phyloP scores from a whole-genome alignment of 2,329 filamentous ascomycete genomes.

The Aspergillus sp. region DNA sequence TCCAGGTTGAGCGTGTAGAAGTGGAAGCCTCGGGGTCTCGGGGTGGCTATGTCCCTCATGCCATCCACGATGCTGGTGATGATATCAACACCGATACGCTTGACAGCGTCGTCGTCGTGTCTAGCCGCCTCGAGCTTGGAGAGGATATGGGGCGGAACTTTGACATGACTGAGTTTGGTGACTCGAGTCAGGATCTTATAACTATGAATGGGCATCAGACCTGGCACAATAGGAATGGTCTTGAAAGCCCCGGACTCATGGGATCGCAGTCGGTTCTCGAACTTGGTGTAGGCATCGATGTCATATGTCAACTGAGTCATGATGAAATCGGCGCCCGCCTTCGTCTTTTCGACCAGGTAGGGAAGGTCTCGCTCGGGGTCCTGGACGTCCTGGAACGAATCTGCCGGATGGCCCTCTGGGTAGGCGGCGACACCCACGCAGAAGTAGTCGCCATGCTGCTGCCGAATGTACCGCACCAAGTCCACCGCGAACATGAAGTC shows the following conservation, averaged over 20 bases:
- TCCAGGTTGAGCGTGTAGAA: slow-evolving; percentile 97
- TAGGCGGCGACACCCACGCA: slow-evolving; percentile 94
- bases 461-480: slow-evolving; percentile 83
- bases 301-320: slow-evolving; percentile 99
- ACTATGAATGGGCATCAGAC: slow-evolving; percentile 95
- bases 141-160: slow-evolving; percentile 70
- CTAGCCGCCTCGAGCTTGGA: slow-evolving; percentile 55
- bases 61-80: slow-evolving; percentile 79
- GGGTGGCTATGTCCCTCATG: slow-evolving; percentile 64
- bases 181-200: slow-evolving; percentile 94
- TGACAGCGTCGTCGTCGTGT: slow-evolving; percentile 49
- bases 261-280: slow-evolving; percentile 72
- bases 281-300: slow-evolving; percentile 74
- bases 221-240: slow-evolving; percentile 85
- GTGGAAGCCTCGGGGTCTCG: slow-evolving; percentile 76
- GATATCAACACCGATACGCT: slow-evolving; percentile 57
- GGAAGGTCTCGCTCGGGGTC: slow-evolving; percentile 69
- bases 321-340: slow-evolving; percentile 92
- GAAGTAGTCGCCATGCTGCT: slow-evolving; percentile 88
- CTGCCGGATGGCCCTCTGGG: slow-evolving; percentile 91
- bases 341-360: slow-evolving; percentile 84
- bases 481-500: slow-evolving; percentile 90
- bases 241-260: slow-evolving; percentile 85
- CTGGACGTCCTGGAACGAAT: slow-evolving; percentile 80
- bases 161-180: slow-evolving; percentile 90